Conservation (phyloP, 192 early-diverging fungal genomes). For the Backusella psychrophila region DNA sequence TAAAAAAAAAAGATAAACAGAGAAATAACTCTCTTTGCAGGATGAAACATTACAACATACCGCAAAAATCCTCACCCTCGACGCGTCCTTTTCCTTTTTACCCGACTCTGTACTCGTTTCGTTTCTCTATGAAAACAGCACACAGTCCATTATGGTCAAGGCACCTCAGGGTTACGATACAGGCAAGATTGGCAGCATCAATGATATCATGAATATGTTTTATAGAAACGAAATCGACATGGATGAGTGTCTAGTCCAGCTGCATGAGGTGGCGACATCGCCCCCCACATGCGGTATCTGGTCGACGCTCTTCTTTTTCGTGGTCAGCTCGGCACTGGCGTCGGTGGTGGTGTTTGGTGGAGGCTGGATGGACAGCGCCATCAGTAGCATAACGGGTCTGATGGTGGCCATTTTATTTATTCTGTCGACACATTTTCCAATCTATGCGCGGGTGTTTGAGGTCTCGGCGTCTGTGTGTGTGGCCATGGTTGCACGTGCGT, state of each 20-base stretch:
- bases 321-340: constrained; percentile 48
- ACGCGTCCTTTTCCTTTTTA: constrained; percentile 66
- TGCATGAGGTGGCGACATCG: constrained; percentile 55
- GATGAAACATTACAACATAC: constrained; percentile 47
- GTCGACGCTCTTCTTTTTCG: constrained; percentile 47
- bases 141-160: constrained; percentile 64
- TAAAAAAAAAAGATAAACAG: background rate
- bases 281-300: constrained; percentile 59
- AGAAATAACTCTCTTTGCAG: background rate
- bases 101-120: constrained; percentile 70
- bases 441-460: constrained; percentile 69
- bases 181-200: constrained; percentile 60
- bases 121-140: constrained; percentile 64
- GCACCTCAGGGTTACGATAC: constrained; percentile 64
- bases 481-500: constrained; percentile 24
- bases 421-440: constrained; percentile 54
- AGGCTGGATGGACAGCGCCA: constrained; percentile 51
- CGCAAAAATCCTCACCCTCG: constrained; percentile 49
- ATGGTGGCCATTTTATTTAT: constrained; percentile 61
- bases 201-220: constrained; percentile 52
- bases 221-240: constrained; percentile 50
- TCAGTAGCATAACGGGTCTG: constrained; percentile 51
- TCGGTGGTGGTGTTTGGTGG: constrained; percentile 61
- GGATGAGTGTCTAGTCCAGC: constrained; percentile 42
- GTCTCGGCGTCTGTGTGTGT: constrained; percentile 33